A percentile compares a stretch with the other conserved stretches of the same genome.
Conservation (phyloP, 495 filamentous ascomycete species). For the Penicillium roqueforti region DNA sequence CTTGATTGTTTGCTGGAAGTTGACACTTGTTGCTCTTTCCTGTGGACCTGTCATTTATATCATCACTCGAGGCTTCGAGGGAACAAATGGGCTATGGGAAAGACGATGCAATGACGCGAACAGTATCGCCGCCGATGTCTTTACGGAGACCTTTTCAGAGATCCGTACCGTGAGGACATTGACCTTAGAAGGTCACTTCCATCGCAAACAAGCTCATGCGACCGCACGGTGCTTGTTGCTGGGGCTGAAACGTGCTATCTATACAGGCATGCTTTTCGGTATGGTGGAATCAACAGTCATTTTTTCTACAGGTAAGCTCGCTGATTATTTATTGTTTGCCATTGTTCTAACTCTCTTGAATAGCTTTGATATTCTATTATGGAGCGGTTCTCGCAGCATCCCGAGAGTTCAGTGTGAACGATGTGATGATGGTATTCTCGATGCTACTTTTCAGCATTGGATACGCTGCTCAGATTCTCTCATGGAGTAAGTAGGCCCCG, state of each 20-base stretch:
- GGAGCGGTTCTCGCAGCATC: slow-evolving; percentile 59
- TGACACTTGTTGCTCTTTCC: slow-evolving; percentile 72
- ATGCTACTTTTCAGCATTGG: slow-evolving; percentile 76
- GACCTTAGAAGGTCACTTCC: slow-evolving; percentile 72
- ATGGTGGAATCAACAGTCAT: slow-evolving; percentile 63
- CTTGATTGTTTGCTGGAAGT: slow-evolving; percentile 68
- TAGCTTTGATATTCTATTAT: slow-evolving; percentile 80
- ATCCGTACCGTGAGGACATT: slow-evolving; percentile 77
- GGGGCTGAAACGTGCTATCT: slow-evolving; percentile 44
- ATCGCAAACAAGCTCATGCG: slow-evolving; percentile 56
- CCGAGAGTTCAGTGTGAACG: slow-evolving; percentile 41
- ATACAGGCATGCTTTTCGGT: slow-evolving; percentile 71
- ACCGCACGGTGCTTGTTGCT: slow-evolving; percentile 28
- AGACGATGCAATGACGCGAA: slow-evolving; percentile 57
- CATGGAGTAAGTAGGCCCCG: slow-evolving; percentile 46
- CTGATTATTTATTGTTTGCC: background rate
- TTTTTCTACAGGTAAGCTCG: slow-evolving; percentile 58
- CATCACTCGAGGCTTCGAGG: slow-evolving; percentile 58
- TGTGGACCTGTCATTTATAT: slow-evolving; percentile 64
- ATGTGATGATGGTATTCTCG: slow-evolving; percentile 72
- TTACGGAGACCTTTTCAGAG: slow-evolving; percentile 77
- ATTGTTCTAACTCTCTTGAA: slow-evolving; percentile 5
- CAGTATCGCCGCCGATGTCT: slow-evolving; percentile 51
- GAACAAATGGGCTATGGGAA: slow-evolving; percentile 68
- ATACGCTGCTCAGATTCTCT: slow-evolving; percentile 63